A percentile compares a stretch with the other conserved stretches of the same genome.
These are phyloP conservation scores for Syzygium oleosum DNA, from an alignment of 345 rosid species.

Conservation along the genomic window DNA sequence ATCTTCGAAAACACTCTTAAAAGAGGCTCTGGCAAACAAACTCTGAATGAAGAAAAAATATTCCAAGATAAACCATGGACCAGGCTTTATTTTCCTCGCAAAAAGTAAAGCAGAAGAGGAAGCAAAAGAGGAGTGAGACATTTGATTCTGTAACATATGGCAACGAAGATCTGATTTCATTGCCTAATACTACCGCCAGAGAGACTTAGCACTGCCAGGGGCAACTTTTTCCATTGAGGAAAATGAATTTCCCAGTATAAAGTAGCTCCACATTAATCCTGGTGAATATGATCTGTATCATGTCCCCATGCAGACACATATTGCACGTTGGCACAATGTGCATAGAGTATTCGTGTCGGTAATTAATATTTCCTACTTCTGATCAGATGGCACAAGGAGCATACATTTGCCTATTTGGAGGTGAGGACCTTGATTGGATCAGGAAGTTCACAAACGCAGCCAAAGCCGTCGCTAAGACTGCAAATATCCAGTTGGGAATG, in stretches of 20 bases:
- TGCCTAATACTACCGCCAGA: background rate
- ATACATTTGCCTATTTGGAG: conserved; percentile 26
- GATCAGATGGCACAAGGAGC: conserved; percentile 7
- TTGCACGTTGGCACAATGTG: background rate
- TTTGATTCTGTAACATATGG: background rate
- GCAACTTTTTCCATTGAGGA: background rate
- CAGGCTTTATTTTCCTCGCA: background rate
- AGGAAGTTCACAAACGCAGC: conserved; percentile 14
- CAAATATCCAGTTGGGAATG: conserved; percentile 10
- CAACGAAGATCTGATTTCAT: background rate
- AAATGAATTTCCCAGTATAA: background rate
- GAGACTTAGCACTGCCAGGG: background rate
- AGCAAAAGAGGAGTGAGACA: background rate
- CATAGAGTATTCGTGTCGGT: background rate
- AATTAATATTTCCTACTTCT: background rate
- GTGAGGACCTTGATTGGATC: conserved; percentile 28
- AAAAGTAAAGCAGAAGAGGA: background rate
- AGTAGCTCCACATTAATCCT: background rate
- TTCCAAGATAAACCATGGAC: background rate
- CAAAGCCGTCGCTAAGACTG: background rate
- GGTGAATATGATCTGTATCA: background rate
- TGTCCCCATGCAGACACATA: background rate
- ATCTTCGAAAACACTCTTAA: background rate
- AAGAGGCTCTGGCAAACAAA: background rate
- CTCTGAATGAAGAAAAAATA: background rate